phyloP scores from a whole-genome alignment of 2,329 filamentous ascomycete genomes.

The Periconia sp. region DNA sequence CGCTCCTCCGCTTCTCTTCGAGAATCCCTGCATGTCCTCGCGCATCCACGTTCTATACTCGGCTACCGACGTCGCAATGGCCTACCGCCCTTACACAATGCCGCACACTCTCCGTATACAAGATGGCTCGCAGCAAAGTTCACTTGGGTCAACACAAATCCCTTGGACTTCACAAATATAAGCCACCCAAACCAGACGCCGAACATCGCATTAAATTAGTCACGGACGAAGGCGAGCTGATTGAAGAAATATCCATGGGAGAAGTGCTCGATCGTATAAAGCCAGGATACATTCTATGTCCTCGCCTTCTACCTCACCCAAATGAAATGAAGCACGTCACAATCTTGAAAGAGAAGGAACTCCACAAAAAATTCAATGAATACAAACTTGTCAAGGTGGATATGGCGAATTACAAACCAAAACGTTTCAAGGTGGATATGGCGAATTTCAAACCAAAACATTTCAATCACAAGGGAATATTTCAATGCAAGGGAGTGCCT shows the following conservation, averaged over 20 bases:
- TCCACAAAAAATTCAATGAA: constrained; percentile 2
- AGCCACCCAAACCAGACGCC: constrained; percentile 8
- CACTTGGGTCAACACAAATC: constrained; percentile 29
- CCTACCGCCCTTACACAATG: constrained; percentile 14
- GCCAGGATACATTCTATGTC: constrained; percentile 24
- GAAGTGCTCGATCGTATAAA: constrained; percentile 20
- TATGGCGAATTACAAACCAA: no score
- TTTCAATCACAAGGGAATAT: no score
- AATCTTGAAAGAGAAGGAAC: constrained; percentile 1
- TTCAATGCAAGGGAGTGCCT: no score
- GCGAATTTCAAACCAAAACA: background rate
- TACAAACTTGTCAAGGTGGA: constrained; percentile 13
- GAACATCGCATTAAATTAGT: constrained; percentile 23
- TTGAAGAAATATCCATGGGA: constrained; percentile 8
- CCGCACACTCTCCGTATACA: constrained; percentile 30
- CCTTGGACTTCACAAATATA: constrained; percentile 18
- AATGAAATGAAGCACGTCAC: constrained; percentile 1
- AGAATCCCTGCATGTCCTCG: background rate
- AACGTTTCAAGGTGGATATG: background rate
- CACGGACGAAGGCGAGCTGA: background rate
- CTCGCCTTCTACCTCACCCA: constrained; percentile 5
- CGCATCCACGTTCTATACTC: constrained; percentile 9
- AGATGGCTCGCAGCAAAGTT: constrained; percentile 21
- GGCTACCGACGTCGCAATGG: constrained; percentile 13
- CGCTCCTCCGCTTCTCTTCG: background rate